A percentile compares a stretch with the other conserved stretches of the same genome.
phyloP scores from a whole-genome alignment of 2,329 filamentous ascomycete genomes.

The Dactylellina parvicollis region DNA sequence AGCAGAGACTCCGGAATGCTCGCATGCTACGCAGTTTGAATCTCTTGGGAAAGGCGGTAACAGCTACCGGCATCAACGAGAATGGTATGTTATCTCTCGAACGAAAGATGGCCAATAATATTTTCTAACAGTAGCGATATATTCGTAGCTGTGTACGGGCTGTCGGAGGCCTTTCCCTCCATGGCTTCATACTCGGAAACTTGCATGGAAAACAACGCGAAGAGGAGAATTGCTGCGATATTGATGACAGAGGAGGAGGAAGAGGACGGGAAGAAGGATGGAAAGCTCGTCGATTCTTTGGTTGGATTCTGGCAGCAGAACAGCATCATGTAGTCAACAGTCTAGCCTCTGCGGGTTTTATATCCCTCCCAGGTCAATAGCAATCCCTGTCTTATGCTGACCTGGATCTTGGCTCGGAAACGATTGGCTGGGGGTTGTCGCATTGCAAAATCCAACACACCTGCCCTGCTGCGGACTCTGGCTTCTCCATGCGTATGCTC shows the following conservation, averaged over 20 bases:
- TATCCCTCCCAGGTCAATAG: neutral
- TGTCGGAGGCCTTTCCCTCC: conserved; percentile 20
- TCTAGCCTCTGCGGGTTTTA: neutral
- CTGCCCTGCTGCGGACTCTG: conserved; percentile 10
- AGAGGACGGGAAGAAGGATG: neutral
- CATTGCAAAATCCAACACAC: conserved; percentile 52
- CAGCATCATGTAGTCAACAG: neutral
- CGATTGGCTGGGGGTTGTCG: conserved; percentile 41
- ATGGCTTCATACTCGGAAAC: conserved; percentile 41
- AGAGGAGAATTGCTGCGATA: conserved; percentile 9
- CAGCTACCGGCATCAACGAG: conserved; percentile 21
- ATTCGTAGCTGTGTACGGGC: conserved; percentile 14
- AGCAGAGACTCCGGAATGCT: conserved; percentile 6
- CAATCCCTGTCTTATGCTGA: conserved; percentile 38
- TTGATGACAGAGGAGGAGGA: conserved; percentile 21
- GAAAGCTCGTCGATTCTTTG: conserved; percentile 27
- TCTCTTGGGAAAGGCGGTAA: conserved; percentile 35
- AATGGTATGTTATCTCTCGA: conserved; percentile 10
- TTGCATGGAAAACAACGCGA: conserved; percentile 19
- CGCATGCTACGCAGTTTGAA: conserved; percentile 30
- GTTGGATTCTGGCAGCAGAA: conserved; percentile 39
- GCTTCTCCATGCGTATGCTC: neutral
- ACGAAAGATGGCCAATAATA: neutral
- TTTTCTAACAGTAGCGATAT: neutral
- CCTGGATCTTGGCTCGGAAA: conserved; percentile 41